These are phyloP conservation scores for Naegleria lovaniensis DNA, from an alignment of 208 protist genomes.

Conservation along the genomic window DNA sequence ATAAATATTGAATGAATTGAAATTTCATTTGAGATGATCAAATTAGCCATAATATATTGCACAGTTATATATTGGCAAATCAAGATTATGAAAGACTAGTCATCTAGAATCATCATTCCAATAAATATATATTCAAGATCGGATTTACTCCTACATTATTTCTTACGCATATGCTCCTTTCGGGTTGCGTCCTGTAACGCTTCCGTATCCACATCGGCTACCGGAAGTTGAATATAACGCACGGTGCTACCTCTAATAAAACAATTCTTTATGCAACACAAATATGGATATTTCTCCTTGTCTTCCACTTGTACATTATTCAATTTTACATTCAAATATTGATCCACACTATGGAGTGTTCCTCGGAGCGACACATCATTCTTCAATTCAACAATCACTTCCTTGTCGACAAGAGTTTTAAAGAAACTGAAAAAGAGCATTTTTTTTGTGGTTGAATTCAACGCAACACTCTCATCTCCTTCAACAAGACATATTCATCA, in stretches of 20 bases:
- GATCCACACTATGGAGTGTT: constrained; percentile 70
- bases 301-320: constrained; percentile 64
- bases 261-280: constrained; percentile 69
- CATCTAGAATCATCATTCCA: background rate
- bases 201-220: constrained; percentile 66
- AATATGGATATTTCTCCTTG: constrained; percentile 67
- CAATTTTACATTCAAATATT: constrained; percentile 83
- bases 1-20: no score
- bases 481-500: no score
- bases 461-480: no score
- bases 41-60: no score
- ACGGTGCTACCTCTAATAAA: constrained; percentile 80
- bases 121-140: background rate
- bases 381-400: constrained; percentile 75
- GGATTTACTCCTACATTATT: background rate
- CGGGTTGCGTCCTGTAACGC: constrained; percentile 71
- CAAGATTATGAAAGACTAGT: no score
- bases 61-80: no score
- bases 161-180: constrained; percentile 39
- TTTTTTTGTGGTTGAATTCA: no score
- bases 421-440: constrained; percentile 78
- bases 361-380: constrained; percentile 67
- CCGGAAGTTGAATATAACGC: constrained; percentile 69
- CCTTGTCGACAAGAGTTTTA: constrained; percentile 69
- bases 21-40: no score